Evolutionary conservation across 208 protist genomes (phyloP), one percentile per base, ranked within the genome.

Genomic region (Crithidia acanthocephali): DNA sequence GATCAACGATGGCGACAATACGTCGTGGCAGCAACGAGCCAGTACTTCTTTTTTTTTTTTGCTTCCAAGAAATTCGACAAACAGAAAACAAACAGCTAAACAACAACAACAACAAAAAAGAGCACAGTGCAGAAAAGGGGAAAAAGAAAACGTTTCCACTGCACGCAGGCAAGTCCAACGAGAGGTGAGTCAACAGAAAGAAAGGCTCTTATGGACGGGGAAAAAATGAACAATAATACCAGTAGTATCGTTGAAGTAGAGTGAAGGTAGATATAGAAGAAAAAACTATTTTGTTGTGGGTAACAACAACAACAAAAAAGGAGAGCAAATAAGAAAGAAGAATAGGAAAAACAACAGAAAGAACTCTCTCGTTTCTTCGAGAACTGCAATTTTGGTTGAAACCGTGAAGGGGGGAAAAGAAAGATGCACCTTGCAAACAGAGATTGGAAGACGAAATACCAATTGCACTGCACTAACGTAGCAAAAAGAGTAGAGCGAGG

Each of bases 251-350:
- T 40, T 40, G 11, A 11, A 40, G 35, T 5, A 69, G 25, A 64
- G 61, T 6, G 22, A 33, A 13, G 74, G 68, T 28, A 64, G 59
- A 57, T 27, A 44, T 11, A 8, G 69, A 28, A 60, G 44, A 50
- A 50, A 22, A 50, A 22, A 44, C 37, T 16, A 44, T 13, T 7
- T 16, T 44, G 13, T 16, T 7, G 7, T 7, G 37, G 37, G 20
- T 2, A 66, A 10, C 28, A 10, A 60, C 48, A 20, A 32, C 68
- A 62, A 76, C 27, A 40, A 53, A 69, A 35, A 64, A 64, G 16
- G 22, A 33, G 20, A 77, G 68, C 27, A 64, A 67, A 57, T 27
- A 44, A n/a, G 18, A 73, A 28, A 60, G 44, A 50, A 50, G 16
- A 50, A 22, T 16, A 56, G 15, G 33, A 13, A n/a, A 16, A 16